Base-by-base conservation (phyloP, 176 grass and related monocot species). In the Musa acuminata region DNA sequence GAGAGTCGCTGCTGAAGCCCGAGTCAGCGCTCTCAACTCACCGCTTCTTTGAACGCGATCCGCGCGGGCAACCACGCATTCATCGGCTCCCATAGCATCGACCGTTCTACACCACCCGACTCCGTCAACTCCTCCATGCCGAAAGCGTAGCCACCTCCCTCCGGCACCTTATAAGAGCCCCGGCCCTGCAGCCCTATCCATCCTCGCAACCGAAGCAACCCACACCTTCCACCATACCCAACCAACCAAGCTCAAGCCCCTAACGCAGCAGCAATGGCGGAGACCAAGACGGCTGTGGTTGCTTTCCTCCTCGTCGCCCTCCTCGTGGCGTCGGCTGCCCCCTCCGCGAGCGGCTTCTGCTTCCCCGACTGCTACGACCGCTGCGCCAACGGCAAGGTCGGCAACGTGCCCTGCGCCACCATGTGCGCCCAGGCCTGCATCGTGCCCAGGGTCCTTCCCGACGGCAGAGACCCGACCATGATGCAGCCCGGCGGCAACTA, bases 361-460 rank as follows among this genome's bases (percentile, higher is more conserved):
- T 90, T 71, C 72, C 77, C 85, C 29, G 87, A 90, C 55, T 90
- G 87, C 80, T 87, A 85, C 75, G 8, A 71, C 55, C 75, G 83
- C 26, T 90, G 91, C 85, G 72, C 85, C 76, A 87, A 90, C 75
- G 80, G 91, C 55, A 82, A 85, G 66, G 2, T 51, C 2, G 87
- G 64, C 2, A 22, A 84, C 76, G 8, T 49, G 3, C 65, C 53
- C 9, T 94, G 91, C 78, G 75, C 64, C 58, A 62, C 8, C 23
- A 90, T 94, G 83, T 94, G 91, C 83, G 59, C 60, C 27, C 58
- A 90, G 69, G 84, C 84, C 1, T 90, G 84, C 48, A 69, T 59
- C 81, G n/a, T 51, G 13, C 53, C 11, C 8, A 20, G 1, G 1
- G 67, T 52, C 48, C 16, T 51, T 53, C 25, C 0, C 2, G 6